Base-by-base conservation (phyloP, 805 yeast genomes). In the Lachancea fermentati region DNA sequence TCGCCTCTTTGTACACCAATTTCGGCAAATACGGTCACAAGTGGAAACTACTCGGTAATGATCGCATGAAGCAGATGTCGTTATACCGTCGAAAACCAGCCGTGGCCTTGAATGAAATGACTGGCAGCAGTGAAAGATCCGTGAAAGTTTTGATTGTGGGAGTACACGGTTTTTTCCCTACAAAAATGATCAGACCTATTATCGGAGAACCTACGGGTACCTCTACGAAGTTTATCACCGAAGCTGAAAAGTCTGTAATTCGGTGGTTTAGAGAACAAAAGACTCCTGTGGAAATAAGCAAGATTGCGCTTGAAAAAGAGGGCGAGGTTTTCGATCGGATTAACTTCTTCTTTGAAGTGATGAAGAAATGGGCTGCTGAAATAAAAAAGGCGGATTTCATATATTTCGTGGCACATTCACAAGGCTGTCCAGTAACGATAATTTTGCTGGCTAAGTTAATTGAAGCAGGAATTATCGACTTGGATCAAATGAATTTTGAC, bases 131-230 rank as follows among this genome's bases (percentile, higher is more conserved):
- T 4, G 43, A 39, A 13, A 47, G 45, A 35, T 68, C 76, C 28
- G 74, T 75, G 42, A 77, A 79, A 47, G 85, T 85, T 0, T 72
- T 91, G 22, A 82, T 93, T 26, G 78, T 91, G 43, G 98, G 98
- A 0, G 89, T 91, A 1, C 98, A 91, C 65, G 98, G 98, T 1
- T 91, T 89, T 55, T 91, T 93, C 66, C 98, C 98, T 0, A 84
- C 87, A 1, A 77, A 75, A 47, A 79, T 87, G 72, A 69, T 93
- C 7, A 66, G 98, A 37, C 88, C 95, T 0, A 55, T 91, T 12
- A 79, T 91, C 37, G 98, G 98, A 2, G 88, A 89, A 47, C 98
- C 98, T 3, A 93, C 94, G 15, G 98, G 98, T 0, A 91, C 98
- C 0, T 91, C 97, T 0, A 71, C 82, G 34, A 82, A 83, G 57